These are phyloP conservation scores for Xerocomellus intermedius DNA, from an alignment of 768 basidiomycete species.

Conservation along the genomic window DNA sequence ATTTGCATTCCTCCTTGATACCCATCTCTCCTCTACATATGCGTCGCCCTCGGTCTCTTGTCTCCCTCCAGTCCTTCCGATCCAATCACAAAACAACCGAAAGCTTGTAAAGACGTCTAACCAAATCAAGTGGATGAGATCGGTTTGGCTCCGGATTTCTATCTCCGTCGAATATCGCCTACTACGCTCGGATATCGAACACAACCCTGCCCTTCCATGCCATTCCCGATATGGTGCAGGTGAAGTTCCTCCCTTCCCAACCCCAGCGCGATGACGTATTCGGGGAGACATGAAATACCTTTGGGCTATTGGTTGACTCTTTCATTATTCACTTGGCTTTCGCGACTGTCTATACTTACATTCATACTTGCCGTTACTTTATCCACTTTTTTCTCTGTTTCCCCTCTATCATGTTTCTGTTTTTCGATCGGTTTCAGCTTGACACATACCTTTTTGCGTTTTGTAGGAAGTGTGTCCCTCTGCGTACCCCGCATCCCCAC, in stretches of 20 bases:
- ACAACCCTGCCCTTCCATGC: conserved; percentile 8
- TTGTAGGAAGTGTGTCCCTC: conserved; percentile 22
- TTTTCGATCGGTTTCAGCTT: conserved; percentile 32
- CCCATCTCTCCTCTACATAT: conserved; percentile 27
- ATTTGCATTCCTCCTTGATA: conserved; percentile 32
- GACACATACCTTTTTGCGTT: conserved; percentile 26
- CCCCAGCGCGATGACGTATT: conserved; percentile 4
- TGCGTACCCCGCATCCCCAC: conserved; percentile 25
- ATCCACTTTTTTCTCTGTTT: conserved; percentile 29
- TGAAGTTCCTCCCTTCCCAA: background rate
- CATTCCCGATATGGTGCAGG: conserved; percentile 11
- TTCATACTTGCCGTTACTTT: conserved; percentile 27
- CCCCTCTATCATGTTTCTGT: conserved; percentile 30
- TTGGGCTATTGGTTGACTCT: conserved; percentile 66
- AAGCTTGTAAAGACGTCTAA: conserved; percentile 32
- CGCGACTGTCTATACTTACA: conserved; percentile 27
- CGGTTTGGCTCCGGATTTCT: conserved; percentile 44
- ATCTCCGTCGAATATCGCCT: conserved; percentile 10
- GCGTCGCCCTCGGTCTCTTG: conserved; percentile 23
- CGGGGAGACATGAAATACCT: conserved; percentile 23
- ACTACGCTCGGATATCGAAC: conserved; percentile 4
- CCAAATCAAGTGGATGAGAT: conserved; percentile 43
- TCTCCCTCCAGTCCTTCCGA: conserved; percentile 18
- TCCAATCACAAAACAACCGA: conserved; percentile 34
- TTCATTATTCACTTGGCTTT: conserved; percentile 50